Evolutionary conservation across 2,329 filamentous ascomycete genomes (phyloP), one percentile per base, ranked within the genome.

Genomic region (Calonectria fujianensis): DNA sequence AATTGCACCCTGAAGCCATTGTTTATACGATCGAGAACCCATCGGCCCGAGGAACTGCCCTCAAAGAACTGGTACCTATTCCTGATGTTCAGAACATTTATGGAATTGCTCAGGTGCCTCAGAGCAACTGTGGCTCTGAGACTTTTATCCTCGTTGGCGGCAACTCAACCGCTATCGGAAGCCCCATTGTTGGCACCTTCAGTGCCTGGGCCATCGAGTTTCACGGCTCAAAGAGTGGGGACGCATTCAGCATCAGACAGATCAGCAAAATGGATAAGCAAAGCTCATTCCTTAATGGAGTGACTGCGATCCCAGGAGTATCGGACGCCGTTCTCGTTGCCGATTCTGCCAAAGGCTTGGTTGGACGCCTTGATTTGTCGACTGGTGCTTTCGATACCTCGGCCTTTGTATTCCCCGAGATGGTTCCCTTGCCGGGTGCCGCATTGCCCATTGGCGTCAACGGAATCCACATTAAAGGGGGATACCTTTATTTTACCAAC

Each of bases 401-500:
- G 11, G 69, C 70, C 54, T 74, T 75, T 37, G 61, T 69, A n/a
- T 75, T 76, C 41, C 73, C 72, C 2, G 70, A 75, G 54, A 69
- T 78, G 70, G 67, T 48, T 6, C 73, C 74, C 9, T 45, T 67
- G 4, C 14, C 57, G 14, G 39, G 48, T 27, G 68, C 69, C 0
- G 13, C 29, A 10, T 37, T 78, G 1, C 74, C 72, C 14, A 48
- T 79, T 13, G 78, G 78, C 13, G 73, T 79, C 39, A 79, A 79
- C 39, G 78, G 77, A 24, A 75, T 79, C 35, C 75, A 70, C 31
- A 61, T 77, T 18, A 68, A 50, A 45, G 37, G 69, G 24, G 51
- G 61, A 14, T 70, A 75, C 50, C 73, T 79, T 3, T 79, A 79
- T 72, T 79, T 67, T 20, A 68, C 67, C 54, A 78, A 78, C 71